Evolutionary conservation across 768 basidiomycete species (phyloP), one percentile per base, ranked within the genome.

Genomic region (Boletus vermiculosoides): DNA sequence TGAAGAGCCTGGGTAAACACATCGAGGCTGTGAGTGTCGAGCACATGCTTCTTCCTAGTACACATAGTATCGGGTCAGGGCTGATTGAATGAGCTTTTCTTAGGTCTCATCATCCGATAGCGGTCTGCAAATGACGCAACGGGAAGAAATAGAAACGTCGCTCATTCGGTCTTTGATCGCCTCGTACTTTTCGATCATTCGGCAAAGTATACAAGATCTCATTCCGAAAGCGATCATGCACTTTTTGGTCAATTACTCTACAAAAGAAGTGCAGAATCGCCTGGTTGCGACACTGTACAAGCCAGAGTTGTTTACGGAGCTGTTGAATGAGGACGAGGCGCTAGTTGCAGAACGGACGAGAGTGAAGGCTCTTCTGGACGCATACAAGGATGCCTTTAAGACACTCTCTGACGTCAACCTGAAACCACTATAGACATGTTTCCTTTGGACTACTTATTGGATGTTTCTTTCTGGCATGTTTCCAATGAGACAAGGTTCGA

Each of bases 201-300:
- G 97, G 42, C 95, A 98, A 73, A 92, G 88, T 69, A 97, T 99
- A 60, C 93, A 98, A 63, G 97, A 99, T 72, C 81, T 98, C 54
- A 84, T 99, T 20, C 97, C 97, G 34, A 99, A 99, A 75, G 94
- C 95, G 22, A 89, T 97, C 77, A 98, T 98, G 96, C 96, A 98
- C 76, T 84, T 94, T 64, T 82, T 98, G 60, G 96, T 99, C 69
- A 98, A 97, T 74, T 83, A 92, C 68, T 95, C 95, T n/a, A 88
- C 93, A 45, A 90, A 98, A 70, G 90, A 94, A 18, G 93, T 99
- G 25, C 97, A 98, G 74, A 97, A 97, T 71, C 85, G 97, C 22
- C 80, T 99, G 33, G 97, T 99, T n/a, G 84, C 94, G 33, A 80
- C 88, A 45, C 73, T 99, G 62, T 99, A 99, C 79, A 97, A 94